Conservation (phyloP, 2,329 filamentous ascomycete genomes). For the Cercospora citrullina region DNA sequence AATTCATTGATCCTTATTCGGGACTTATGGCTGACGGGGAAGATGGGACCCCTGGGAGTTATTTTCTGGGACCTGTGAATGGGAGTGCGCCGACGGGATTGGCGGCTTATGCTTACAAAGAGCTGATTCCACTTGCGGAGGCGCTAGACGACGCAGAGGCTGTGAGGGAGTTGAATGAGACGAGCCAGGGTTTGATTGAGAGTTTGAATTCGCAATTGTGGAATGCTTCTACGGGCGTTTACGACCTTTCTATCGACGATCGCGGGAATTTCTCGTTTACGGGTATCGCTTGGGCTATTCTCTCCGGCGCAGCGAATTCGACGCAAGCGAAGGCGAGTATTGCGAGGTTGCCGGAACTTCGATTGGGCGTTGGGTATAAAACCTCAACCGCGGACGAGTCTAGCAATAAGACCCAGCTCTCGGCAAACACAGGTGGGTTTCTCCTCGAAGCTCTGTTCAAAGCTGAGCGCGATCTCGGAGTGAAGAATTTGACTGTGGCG, state of each 20-base stretch:
- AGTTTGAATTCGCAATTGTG: slow-evolving; percentile 40
- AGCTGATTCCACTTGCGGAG: slow-evolving; percentile 34
- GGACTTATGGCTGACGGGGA: slow-evolving; percentile 29
- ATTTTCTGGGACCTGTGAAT: slow-evolving; percentile 38
- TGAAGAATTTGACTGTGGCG: slow-evolving; percentile 28
- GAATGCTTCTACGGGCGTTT: slow-evolving; percentile 37
- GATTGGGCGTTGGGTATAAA: slow-evolving; percentile 43
- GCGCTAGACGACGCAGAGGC: slow-evolving; percentile 36
- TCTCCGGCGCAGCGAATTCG: slow-evolving; percentile 39
- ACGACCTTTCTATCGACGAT: slow-evolving; percentile 34
- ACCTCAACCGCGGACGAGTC: slow-evolving; percentile 30
- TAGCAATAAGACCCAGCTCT: slow-evolving; percentile 38
- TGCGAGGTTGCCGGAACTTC: slow-evolving; percentile 36
- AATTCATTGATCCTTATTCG: slow-evolving; percentile 34
- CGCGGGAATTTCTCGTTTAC: slow-evolving; percentile 39
- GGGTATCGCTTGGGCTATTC: slow-evolving; percentile 40
- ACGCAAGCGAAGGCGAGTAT: slow-evolving; percentile 37
- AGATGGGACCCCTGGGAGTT: not conserved
- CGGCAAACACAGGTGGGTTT: slow-evolving; percentile 51
- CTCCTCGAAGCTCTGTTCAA: slow-evolving; percentile 43
- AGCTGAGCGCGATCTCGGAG: slow-evolving; percentile 30
- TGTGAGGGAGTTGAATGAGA: slow-evolving; percentile 28
- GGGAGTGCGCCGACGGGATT: slow-evolving; percentile 35
- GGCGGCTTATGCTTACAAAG: slow-evolving; percentile 33
- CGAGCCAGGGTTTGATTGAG: slow-evolving; percentile 29